Evolutionary conservation across 257 asterid species (phyloP), one percentile per base, ranked within the genome.

Genomic region (Catharanthus roseus): DNA sequence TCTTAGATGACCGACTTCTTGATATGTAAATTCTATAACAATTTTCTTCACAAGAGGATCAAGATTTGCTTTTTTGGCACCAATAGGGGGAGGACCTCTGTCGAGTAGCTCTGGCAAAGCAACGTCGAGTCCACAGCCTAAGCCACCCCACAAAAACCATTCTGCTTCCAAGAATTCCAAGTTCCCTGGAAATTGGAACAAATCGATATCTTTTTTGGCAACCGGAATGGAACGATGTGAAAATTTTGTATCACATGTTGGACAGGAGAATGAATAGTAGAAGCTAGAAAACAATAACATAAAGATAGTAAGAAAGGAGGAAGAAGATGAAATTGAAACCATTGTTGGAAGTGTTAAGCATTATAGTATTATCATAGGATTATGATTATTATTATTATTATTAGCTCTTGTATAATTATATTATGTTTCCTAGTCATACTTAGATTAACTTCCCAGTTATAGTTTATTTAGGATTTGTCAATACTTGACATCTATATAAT

Each of bases 31-130:
- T 44, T 86, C 85, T 12, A 6, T 34, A 24, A 80, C 50, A 10
- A 84, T 51, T 1, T 12, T 58, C 0, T 5, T 6, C 0, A 85
- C 75, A 23, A 69, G 10, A 62, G 15, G 29, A 49, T 84, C 88
- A 54, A 84, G 85, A 47, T 82, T 84, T 13, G 85, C 88, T 53
- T 76, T 83, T 39, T 24, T 76, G 2, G 68, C 85, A 39, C 83
- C 88, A 44, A 69, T 29, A 6, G 88, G 90, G 3, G 84, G 83
- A 10, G 87, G 88, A 15, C 88, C 90, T 1, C 83, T 84, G 62
- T 45, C 49, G 10, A 68, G 68, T 26, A 86, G 63, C 72, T 49
- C 55, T 6, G 89, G 86, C 0, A 71, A 79, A 28, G 76, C 53
- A 0, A 5, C 55, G 23, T 86, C 88, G 45, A 84, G 86, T 42